Base-by-base conservation (phyloP, 1,139 yeast species). In the Suhomyces maxii region DNA sequence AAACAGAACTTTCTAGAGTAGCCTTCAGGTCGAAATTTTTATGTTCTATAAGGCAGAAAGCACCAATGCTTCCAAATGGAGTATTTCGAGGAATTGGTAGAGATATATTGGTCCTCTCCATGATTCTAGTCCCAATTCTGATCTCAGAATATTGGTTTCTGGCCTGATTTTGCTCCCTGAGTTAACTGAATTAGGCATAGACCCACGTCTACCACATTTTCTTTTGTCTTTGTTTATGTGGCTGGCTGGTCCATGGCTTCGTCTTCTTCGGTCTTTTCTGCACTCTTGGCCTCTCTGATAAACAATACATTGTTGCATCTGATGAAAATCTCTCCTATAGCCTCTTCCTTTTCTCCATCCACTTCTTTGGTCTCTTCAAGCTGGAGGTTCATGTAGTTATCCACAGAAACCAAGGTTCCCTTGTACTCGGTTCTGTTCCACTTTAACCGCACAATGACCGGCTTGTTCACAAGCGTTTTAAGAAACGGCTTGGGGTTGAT, bases 371-470 rank as follows among this genome's bases (percentile, higher is more conserved):
- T 85, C 33, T 83, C 79, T 36, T 80, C 83, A 36, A 93, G 71
- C 61, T 89, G 91, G 35, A 93, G 57, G 60, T 93, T 95, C 93
- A 95, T 93, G 68, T 93, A 95, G 57, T 89, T 89, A 63, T 93
- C 99, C 28, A 89, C 86, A 1, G 96, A 84, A 12, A 83, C 69
- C 41, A 93, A 76, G n/a, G 66, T 77, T 1, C 99, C 99, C 50
- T 73, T 78, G 67, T 93, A 93, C 63, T 90, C 96, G n/a, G 96
- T 87, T 53, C 81, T 82, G 61, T 90, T 93, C 87, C 97, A 95
- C 65, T 93, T 93, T 52, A 93, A 77, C 46, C 93, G 80, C n/a
- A 93, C 95, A n/a, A 85, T 69, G 12, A 93, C 90, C 23, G 71
- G 73, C 51, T 83, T 77, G 48, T 86, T 84, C 18, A 86, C 75